A percentile compares a stretch with the other conserved stretches of the same genome.
Conservation (phyloP, 371 early-diverging fungal species). For the Actinomucor elegans region DNA sequence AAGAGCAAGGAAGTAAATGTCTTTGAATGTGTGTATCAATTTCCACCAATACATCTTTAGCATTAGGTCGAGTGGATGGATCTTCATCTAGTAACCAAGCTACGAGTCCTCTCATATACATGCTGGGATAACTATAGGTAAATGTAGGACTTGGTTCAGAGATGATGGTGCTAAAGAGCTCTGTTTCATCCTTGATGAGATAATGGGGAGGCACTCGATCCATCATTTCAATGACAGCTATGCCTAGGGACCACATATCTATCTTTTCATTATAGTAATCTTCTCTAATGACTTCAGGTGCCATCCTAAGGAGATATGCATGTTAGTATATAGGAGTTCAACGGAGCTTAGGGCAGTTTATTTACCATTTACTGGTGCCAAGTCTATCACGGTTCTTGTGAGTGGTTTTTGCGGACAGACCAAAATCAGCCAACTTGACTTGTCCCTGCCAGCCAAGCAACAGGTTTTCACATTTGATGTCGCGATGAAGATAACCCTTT, state of each 20-base stretch:
- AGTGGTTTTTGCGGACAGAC: slow-evolving; percentile 33
- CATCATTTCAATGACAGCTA: slow-evolving; percentile 64
- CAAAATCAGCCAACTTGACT: slow-evolving; percentile 79
- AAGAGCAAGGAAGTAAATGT: slow-evolving; percentile 37
- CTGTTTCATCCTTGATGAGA: slow-evolving; percentile 44
- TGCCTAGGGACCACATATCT: slow-evolving; percentile 99
- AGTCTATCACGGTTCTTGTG: slow-evolving; percentile 74
- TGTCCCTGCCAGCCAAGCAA: slow-evolving; percentile 90
- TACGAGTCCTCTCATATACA: slow-evolving; percentile 51
- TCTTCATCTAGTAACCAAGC: slow-evolving; percentile 52
- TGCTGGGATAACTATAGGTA: slow-evolving; percentile 48
- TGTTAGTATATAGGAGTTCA: not conserved
- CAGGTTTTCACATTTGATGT: slow-evolving; percentile 96
- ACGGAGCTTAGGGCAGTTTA: not conserved
- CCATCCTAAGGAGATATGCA: slow-evolving; percentile 58
- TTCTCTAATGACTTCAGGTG: slow-evolving; percentile 93
- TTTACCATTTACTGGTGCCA: slow-evolving; percentile 93
- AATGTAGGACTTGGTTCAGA: slow-evolving; percentile 51
- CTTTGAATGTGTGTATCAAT: slow-evolving; percentile 37
- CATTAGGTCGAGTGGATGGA: slow-evolving; percentile 34
- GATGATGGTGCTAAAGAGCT: slow-evolving; percentile 41
- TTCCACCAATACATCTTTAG: slow-evolving; percentile 45
- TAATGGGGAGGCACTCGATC: slow-evolving; percentile 57
- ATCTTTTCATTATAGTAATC: slow-evolving; percentile 83
- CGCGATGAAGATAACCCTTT: slow-evolving; percentile 95